These are phyloP conservation scores for Cyclostephanos tholiformis DNA, from an alignment of 108 stramenopile genomes.

Conservation along the genomic window DNA sequence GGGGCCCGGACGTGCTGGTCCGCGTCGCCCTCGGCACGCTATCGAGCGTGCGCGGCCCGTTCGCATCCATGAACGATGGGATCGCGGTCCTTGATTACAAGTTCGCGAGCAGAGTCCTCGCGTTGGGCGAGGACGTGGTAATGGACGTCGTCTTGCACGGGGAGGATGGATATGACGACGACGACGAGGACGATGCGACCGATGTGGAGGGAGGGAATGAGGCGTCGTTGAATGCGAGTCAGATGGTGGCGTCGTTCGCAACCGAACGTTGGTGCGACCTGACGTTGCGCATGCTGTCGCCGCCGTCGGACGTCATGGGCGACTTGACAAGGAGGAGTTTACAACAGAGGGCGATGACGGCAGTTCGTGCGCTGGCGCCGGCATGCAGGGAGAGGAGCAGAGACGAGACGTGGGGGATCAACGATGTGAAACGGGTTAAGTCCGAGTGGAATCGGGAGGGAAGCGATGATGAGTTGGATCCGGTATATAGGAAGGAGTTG, in stretches of 20 bases:
- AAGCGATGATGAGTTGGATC: conserved; percentile 45
- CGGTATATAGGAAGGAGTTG: conserved; percentile 39
- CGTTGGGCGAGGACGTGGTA: conserved; percentile 62
- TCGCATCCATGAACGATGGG: background rate
- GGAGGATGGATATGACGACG: conserved; percentile 1
- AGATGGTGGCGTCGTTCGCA: conserved; percentile 52
- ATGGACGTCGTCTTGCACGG: conserved; percentile 57
- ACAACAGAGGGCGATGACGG: conserved; percentile 49
- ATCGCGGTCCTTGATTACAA: conserved; percentile 47
- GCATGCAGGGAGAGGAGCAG: conserved; percentile 40
- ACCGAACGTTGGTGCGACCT: conserved; percentile 56
- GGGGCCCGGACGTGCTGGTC: conserved; percentile 49
- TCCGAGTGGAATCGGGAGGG: conserved; percentile 46
- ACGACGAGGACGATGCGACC: background rate
- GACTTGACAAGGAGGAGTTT: conserved; percentile 18
- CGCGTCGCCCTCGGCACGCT: conserved; percentile 24
- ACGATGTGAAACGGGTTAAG: conserved; percentile 30
- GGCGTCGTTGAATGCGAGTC: conserved; percentile 14
- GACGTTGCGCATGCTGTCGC: conserved; percentile 35
- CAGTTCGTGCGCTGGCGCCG: conserved; percentile 54
- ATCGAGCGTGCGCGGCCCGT: conserved; percentile 25
- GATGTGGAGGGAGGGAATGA: conserved; percentile 11
- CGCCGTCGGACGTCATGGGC: conserved; percentile 33
- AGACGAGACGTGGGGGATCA: conserved; percentile 24
- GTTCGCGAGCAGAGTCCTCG: conserved; percentile 53